Conservation (phyloP, 2,329 filamentous ascomycete species). For the Neoarthrinium moseri region DNA sequence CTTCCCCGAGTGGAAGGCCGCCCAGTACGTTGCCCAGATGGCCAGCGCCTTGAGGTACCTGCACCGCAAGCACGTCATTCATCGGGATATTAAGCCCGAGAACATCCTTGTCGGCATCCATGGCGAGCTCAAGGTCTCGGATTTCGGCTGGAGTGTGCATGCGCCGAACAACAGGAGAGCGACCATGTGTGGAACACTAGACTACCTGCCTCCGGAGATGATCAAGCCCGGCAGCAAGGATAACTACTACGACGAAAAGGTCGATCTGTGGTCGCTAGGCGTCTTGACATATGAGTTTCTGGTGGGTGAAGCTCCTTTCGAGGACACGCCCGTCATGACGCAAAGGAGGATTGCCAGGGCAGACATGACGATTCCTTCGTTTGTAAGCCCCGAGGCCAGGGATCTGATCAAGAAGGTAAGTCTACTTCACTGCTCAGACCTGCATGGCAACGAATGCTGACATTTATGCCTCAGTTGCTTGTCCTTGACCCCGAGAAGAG, state of each 20-base stretch:
- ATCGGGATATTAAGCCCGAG: slow-evolving; percentile 96
- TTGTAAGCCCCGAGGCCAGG: slow-evolving; percentile 84
- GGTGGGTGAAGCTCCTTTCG: slow-evolving; percentile 93
- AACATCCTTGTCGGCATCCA: slow-evolving; percentile 96
- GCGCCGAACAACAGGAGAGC: slow-evolving; percentile 90
- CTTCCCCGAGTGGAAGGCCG: slow-evolving; percentile 83
- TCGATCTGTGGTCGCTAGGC: slow-evolving; percentile 93
- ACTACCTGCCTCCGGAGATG: slow-evolving; percentile 99
- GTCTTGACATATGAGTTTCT: slow-evolving; percentile 96
- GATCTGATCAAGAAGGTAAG: slow-evolving; percentile 89
- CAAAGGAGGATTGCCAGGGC: slow-evolving; percentile 83
- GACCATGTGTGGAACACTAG: slow-evolving; percentile 95
- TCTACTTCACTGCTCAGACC: slow-evolving; percentile 8
- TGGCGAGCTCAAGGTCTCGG: slow-evolving; percentile 96
- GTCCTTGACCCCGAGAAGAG: slow-evolving; percentile 93
- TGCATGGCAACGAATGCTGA: slow-evolving; percentile 10
- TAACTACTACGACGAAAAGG: slow-evolving; percentile 92
- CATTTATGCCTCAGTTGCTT: slow-evolving; percentile 64
- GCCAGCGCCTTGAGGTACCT: slow-evolving; percentile 85
- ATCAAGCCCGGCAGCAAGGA: slow-evolving; percentile 76
- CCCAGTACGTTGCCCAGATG: slow-evolving; percentile 88
- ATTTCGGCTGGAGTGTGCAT: slow-evolving; percentile 98
- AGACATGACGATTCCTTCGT: slow-evolving; percentile 90
- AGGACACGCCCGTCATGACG: slow-evolving; percentile 93
- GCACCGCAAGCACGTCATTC: slow-evolving; percentile 96